phyloP scores from a whole-genome alignment of 441 rosid genomes.

The Jatropha multifida region DNA sequence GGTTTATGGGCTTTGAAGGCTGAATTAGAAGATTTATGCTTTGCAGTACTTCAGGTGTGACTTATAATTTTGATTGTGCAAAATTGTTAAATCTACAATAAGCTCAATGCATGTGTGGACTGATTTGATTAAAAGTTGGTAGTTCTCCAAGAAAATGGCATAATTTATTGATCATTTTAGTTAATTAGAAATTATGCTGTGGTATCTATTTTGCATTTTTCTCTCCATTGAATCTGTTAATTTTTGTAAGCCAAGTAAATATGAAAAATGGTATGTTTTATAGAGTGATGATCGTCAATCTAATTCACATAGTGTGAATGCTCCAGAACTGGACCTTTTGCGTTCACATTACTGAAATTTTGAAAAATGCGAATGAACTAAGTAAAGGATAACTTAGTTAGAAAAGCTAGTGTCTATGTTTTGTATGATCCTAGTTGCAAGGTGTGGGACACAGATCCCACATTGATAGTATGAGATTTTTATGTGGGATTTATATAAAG shows the following conservation, averaged over 20 bases:
- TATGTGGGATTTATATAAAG: too few species aligned
- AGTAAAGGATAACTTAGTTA: background rate
- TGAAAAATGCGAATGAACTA: background rate
- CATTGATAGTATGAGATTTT: too few species aligned
- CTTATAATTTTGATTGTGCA: background rate
- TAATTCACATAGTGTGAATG: background rate
- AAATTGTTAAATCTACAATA: background rate
- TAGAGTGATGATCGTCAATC: background rate
- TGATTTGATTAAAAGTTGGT: background rate
- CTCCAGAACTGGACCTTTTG: too few species aligned
- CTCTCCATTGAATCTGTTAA: background rate
- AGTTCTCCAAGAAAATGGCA: background rate
- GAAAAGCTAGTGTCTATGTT: background rate
- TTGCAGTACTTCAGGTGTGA: conserved; percentile 76
- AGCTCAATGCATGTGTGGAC: background rate
- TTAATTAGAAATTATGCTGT: background rate
- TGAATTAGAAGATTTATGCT: conserved; percentile 74
- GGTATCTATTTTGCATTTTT: background rate
- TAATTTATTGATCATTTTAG: background rate
- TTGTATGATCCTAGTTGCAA: background rate
- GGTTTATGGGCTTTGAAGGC: conserved; percentile 82
- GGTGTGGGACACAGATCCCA: too few species aligned
- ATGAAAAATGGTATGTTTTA: background rate
- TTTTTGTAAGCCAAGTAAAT: background rate
- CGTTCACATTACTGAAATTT: background rate